Percentiles rank a stretch among this genome's conserved stretches.
Evolutionary conservation across 139 green algal genomes (phyloP).

Genomic region (Nannochloris sp.): DNA sequence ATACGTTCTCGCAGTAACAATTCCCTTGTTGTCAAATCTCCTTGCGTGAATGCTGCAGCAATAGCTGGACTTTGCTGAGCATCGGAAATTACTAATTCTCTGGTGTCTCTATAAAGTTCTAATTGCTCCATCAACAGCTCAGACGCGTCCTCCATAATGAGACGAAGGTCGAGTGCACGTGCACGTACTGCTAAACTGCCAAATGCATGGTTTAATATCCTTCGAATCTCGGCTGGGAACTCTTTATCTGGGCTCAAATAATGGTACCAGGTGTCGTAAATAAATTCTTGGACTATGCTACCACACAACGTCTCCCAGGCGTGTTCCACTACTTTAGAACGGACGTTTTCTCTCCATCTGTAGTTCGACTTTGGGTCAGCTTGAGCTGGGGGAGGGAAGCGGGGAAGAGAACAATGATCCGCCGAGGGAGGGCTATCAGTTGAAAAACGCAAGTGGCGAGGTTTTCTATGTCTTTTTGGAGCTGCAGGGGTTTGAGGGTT

Average conservation of each 20-base stretch:
- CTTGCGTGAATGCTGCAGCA: too few species aligned
- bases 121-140: slow-evolving; percentile 52
- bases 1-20: slow-evolving; percentile 45
- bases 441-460: background rate
- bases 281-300: slow-evolving; percentile 70
- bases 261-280: slow-evolving; percentile 73
- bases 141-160: slow-evolving; percentile 50
- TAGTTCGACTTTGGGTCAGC: background rate
- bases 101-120: slow-evolving; percentile 1
- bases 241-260: slow-evolving; percentile 63
- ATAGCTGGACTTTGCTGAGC: slow-evolving; percentile 17
- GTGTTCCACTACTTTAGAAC: slow-evolving; percentile 38
- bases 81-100: background rate
- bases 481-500: too few species aligned
- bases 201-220: slow-evolving; percentile 62
- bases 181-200: slow-evolving; percentile 44
- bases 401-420: background rate
- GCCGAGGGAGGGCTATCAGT: background rate
- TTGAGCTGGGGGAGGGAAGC: background rate
- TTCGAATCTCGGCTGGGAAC: slow-evolving; percentile 67
- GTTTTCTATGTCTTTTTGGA: too few species aligned
- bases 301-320: slow-evolving; percentile 58
- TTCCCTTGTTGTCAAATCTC: slow-evolving; percentile 35
- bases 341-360: slow-evolving; percentile 44
- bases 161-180: slow-evolving; percentile 37